These are phyloP conservation scores for Circinella minor DNA, from an alignment of 371 early-diverging fungal genomes.

Conservation along the genomic window DNA sequence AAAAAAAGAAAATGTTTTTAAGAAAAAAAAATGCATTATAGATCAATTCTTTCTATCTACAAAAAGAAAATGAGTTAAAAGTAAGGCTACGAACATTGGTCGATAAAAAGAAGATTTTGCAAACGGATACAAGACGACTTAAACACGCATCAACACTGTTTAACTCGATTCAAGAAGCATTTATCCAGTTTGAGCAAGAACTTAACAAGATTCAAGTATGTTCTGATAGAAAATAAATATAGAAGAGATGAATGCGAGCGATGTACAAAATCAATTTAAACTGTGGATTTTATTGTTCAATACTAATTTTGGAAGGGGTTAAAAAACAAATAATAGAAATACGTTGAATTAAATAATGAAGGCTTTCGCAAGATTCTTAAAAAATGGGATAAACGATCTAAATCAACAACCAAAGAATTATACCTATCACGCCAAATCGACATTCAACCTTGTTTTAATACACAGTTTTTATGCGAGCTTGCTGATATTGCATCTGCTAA, in stretches of 20 bases:
- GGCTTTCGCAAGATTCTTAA: slow-evolving; percentile 97
- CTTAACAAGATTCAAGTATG: slow-evolving; percentile 90
- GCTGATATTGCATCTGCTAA: slow-evolving; percentile 80
- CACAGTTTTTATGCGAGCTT: slow-evolving; percentile 85
- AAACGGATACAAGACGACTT: slow-evolving; percentile 54
- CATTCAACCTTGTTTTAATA: slow-evolving; percentile 95
- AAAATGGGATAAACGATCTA: slow-evolving; percentile 97
- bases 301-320: too few species aligned
- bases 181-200: slow-evolving; percentile 89
- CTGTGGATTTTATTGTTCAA: too few species aligned
- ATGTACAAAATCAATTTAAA: too few species aligned
- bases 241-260: background rate
- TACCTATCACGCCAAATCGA: slow-evolving; percentile 94
- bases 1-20: background rate
- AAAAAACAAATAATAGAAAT: slow-evolving; percentile 64
- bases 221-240: background rate
- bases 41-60: slow-evolving; percentile 84
- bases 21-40: slow-evolving; percentile 12
- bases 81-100: slow-evolving; percentile 76
- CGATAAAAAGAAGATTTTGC: slow-evolving; percentile 82
- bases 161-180: slow-evolving; percentile 83
- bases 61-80: slow-evolving; percentile 80
- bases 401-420: slow-evolving; percentile 93
- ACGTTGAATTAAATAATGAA: slow-evolving; percentile 93
- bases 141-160: slow-evolving; percentile 65